These are phyloP conservation scores for Phialemonium atrogriseum DNA, from an alignment of 2,329 filamentous ascomycete species.

Conservation along the genomic window DNA sequence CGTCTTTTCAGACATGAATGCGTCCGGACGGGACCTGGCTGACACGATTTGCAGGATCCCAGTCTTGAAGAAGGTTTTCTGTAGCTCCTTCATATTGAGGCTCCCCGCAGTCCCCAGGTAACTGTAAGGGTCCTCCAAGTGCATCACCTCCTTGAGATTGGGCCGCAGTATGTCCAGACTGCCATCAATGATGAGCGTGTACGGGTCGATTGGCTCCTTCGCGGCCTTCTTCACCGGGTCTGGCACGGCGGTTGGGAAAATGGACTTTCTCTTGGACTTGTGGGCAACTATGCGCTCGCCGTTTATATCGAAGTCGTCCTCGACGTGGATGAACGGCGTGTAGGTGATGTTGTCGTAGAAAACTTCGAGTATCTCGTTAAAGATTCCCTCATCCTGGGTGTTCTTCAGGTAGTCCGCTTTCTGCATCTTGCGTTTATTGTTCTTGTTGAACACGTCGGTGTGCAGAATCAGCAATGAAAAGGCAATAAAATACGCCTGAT, in stretches of 20 bases:
- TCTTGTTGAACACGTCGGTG: conserved; percentile 99
- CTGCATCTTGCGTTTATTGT: conserved; percentile 99
- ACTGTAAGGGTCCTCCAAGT: conserved; percentile 83
- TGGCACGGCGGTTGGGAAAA: conserved; percentile 57
- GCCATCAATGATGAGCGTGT: conserved; percentile 85
- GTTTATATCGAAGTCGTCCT: conserved; percentile 79
- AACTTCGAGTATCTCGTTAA: conserved; percentile 85
- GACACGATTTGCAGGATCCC: conserved; percentile 93
- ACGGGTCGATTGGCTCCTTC: conserved; percentile 89
- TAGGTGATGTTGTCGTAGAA: conserved; percentile 99
- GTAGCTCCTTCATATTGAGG: conserved; percentile 72
- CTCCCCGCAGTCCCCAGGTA: conserved; percentile 71
- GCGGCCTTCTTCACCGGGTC: conserved; percentile 57
- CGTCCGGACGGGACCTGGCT: conserved; percentile 83
- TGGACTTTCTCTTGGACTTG: conserved; percentile 61
- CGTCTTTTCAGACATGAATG: conserved; percentile 85
- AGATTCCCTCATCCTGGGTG: conserved; percentile 83
- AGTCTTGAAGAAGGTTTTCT: conserved; percentile 84
- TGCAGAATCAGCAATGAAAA: conserved; percentile 95
- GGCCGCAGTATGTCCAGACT: conserved; percentile 78
- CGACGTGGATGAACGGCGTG: conserved; percentile 95
- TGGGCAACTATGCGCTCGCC: conserved; percentile 63
- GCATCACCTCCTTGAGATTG: conserved; percentile 84
- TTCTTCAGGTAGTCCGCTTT: conserved; percentile 94
- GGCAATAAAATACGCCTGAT: conserved; percentile 96